Conservation (phyloP, 345 rosid species). For the Salix purpurea region DNA sequence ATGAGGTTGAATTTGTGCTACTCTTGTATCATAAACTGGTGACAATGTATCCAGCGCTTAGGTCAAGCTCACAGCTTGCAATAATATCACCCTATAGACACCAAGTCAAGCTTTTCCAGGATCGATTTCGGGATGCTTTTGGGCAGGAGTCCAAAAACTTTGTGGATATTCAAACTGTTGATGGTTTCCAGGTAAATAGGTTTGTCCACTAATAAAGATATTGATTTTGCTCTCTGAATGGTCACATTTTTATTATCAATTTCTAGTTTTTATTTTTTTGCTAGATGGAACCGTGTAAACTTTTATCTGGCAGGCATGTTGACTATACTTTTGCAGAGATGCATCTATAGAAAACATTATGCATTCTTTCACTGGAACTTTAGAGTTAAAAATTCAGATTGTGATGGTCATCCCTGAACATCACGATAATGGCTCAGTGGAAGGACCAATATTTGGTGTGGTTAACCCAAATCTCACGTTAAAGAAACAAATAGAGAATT, state of each 20-base stretch:
- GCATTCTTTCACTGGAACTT: not conserved
- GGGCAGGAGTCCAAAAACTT: conserved; percentile 64
- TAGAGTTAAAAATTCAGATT: not conserved
- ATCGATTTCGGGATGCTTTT: conserved; percentile 68
- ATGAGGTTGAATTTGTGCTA: conserved; percentile 83
- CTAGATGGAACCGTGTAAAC: not conserved
- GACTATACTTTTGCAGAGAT: not conserved
- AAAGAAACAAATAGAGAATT: not conserved
- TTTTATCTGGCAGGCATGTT: not conserved
- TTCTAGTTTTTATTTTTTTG: not conserved
- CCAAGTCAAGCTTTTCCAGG: conserved; percentile 87
- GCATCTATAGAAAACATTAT: not conserved
- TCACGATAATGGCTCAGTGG: not conserved
- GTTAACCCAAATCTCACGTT: not conserved
- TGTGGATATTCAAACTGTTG: conserved; percentile 85
- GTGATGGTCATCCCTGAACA: not conserved
- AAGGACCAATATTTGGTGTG: not conserved
- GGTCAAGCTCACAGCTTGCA: conserved; percentile 87
- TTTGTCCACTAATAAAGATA: not conserved
- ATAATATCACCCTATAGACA: conserved; percentile 82
- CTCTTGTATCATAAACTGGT: conserved; percentile 76
- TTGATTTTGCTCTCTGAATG: not conserved
- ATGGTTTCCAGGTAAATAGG: conserved; percentile 85
- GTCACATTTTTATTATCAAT: not conserved
- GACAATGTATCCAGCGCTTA: conserved; percentile 60